Evolutionary conservation across 768 basidiomycete genomes (phyloP).

Genomic region (Leccinum rimulosum): DNA sequence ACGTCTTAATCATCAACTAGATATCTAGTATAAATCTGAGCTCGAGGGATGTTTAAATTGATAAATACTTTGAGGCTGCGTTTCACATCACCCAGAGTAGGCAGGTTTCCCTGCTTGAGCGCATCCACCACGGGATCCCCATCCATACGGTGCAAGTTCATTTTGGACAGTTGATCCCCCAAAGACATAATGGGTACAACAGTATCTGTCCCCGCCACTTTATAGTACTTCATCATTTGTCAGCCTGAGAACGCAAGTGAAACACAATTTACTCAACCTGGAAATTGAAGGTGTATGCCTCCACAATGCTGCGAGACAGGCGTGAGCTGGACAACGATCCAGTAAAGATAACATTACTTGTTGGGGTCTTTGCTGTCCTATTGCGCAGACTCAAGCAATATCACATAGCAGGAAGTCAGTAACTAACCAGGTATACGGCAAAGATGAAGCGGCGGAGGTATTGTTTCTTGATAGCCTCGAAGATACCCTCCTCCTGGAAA

Average conservation of each 20-base stretch:
- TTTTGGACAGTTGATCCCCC: slow-evolving; percentile 53
- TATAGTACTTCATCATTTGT: slow-evolving; percentile 57
- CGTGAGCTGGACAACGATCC: slow-evolving; percentile 13
- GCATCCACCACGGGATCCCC: slow-evolving; percentile 63
- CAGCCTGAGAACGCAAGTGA: not conserved
- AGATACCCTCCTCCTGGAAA: slow-evolving; percentile 77
- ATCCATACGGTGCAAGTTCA: slow-evolving; percentile 41
- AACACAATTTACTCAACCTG: slow-evolving; percentile 39
- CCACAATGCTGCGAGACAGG: slow-evolving; percentile 59
- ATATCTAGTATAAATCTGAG: not conserved
- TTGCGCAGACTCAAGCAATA: slow-evolving; percentile 2
- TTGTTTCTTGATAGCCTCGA: slow-evolving; percentile 80
- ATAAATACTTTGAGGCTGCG: slow-evolving; percentile 66
- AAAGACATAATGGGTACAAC: slow-evolving; percentile 73
- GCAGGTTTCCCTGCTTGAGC: slow-evolving; percentile 55
- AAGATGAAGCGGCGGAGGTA: slow-evolving; percentile 86
- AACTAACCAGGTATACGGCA: slow-evolving; percentile 73
- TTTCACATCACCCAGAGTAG: slow-evolving; percentile 80
- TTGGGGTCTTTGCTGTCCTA: slow-evolving; percentile 84
- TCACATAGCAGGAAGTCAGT: not conserved
- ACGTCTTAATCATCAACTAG: slow-evolving; percentile 71
- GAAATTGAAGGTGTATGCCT: slow-evolving; percentile 88
- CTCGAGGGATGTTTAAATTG: not conserved
- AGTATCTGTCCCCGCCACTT: slow-evolving; percentile 55
- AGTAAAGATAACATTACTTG: slow-evolving; percentile 48